These are phyloP conservation scores for Elaeis oleifera DNA, from an alignment of 202 grass and related monocot genomes.

Conservation along the genomic window DNA sequence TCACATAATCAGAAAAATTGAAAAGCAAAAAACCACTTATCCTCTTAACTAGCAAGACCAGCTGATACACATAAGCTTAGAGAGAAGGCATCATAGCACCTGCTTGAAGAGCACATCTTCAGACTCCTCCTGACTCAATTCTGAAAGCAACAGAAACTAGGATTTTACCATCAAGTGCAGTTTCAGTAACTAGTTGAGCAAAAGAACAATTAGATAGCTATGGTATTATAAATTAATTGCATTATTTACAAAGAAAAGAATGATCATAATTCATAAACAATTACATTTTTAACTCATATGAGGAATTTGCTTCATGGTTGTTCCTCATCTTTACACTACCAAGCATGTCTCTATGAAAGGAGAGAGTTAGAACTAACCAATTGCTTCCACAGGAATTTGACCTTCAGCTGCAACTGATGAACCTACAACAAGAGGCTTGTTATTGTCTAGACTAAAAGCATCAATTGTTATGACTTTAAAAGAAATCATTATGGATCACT, in stretches of 20 bases:
- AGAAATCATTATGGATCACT: background rate
- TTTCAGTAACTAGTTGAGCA: background rate
- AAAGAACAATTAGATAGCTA: background rate
- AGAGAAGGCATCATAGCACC: conserved; percentile 33
- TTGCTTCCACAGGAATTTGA: conserved; percentile 45
- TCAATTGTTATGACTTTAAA: background rate
- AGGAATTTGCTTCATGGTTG: too few relatives aligned
- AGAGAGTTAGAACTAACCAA: conserved; percentile 49
- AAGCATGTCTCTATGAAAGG: background rate
- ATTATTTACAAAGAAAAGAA: too few relatives aligned
- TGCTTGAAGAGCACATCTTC: conserved; percentile 90
- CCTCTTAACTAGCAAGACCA: too few relatives aligned
- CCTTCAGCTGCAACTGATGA: conserved; percentile 43
- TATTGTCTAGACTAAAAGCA: conserved; percentile 13
- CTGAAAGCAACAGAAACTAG: conserved; percentile 26
- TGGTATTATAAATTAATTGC: too few relatives aligned
- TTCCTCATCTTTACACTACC: too few relatives aligned
- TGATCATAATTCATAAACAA: too few relatives aligned
- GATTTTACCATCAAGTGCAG: background rate
- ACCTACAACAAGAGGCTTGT: conserved; percentile 25
- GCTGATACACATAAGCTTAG: too few relatives aligned
- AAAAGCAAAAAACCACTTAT: too few relatives aligned
- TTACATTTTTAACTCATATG: too few relatives aligned
- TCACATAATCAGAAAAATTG: too few relatives aligned
- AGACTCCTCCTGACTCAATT: conserved; percentile 70